phyloP scores from a whole-genome alignment of 2,329 filamentous ascomycete species.

The Colletotrichum nymphaeae region DNA sequence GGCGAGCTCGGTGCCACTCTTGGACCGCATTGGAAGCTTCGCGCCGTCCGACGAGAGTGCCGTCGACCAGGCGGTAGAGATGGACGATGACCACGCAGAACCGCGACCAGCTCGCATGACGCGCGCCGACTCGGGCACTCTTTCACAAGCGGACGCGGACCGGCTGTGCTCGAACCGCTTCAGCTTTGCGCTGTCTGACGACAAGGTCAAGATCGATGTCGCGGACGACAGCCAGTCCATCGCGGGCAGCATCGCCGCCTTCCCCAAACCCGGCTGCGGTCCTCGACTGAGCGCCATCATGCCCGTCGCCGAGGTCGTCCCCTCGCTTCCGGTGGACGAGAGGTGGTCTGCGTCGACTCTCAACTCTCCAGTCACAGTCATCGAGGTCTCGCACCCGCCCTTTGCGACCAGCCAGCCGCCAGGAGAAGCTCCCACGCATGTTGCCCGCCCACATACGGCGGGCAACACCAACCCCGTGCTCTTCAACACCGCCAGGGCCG shows the following conservation, averaged over 20 bases:
- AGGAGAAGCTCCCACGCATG: neutral
- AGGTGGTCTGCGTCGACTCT: slow-evolving; percentile 35
- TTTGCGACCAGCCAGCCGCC: neutral
- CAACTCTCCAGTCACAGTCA: slow-evolving; percentile 20
- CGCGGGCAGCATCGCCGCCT: slow-evolving; percentile 21
- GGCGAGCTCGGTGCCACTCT: slow-evolving; percentile 36
- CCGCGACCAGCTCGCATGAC: neutral
- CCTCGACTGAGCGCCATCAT: slow-evolving; percentile 50
- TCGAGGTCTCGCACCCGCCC: slow-evolving; percentile 15
- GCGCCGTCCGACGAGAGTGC: slow-evolving; percentile 23
- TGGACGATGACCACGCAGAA: neutral
- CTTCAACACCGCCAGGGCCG: neutral
- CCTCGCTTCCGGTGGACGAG: slow-evolving; percentile 14
- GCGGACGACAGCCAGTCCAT: slow-evolving; percentile 16
- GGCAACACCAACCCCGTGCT: neutral
- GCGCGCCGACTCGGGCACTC: slow-evolving; percentile 33
- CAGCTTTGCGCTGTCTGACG: slow-evolving; percentile 4
- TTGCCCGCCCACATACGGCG: slow-evolving; percentile 10
- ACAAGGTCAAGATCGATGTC: neutral
- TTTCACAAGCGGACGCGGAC: slow-evolving; percentile 29
- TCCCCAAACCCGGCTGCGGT: slow-evolving; percentile 14
- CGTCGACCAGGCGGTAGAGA: neutral
- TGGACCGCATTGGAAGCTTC: slow-evolving; percentile 37
- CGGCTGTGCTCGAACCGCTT: slow-evolving; percentile 23
- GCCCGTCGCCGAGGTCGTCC: slow-evolving; percentile 52